Conservation (phyloP, 2,329 filamentous ascomycete species). For the Dactylellina leptospora region DNA sequence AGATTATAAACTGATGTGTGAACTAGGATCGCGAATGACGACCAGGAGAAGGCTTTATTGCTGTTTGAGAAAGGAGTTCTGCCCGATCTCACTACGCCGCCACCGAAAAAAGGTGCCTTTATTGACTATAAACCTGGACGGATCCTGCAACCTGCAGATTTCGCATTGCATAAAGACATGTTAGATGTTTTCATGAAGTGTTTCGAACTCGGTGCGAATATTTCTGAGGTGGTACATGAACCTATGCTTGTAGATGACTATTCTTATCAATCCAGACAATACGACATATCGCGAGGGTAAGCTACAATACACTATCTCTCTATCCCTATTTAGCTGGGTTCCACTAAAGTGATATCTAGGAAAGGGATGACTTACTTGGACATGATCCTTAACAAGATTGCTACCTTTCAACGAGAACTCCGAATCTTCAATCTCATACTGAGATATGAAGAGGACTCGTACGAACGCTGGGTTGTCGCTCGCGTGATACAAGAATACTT, state of each 20-base stretch:
- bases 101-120: conserved; percentile 60
- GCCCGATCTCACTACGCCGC: conserved; percentile 65
- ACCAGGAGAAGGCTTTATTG: conserved; percentile 67
- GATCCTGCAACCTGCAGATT: conserved; percentile 70
- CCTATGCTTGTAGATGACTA: too few species aligned
- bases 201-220: conserved; percentile 72
- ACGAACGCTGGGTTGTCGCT: neutral
- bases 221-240: too few species aligned
- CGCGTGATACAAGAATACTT: neutral
- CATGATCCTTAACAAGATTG: neutral
- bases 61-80: conserved; percentile 72
- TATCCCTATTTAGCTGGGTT: neutral
- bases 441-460: neutral
- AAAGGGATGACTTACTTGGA: neutral
- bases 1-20: neutral
- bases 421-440: neutral
- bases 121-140: conserved; percentile 63
- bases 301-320: too few species aligned
- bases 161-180: conserved; percentile 67
- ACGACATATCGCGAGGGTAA: too few species aligned
- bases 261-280: too few species aligned
- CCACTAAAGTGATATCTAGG: too few species aligned
- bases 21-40: conserved; percentile 61
- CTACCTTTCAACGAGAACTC: neutral
- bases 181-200: conserved; percentile 67